phyloP scores from a whole-genome alignment of 2,329 filamentous ascomycete genomes.

The Exophiala mesophila region DNA sequence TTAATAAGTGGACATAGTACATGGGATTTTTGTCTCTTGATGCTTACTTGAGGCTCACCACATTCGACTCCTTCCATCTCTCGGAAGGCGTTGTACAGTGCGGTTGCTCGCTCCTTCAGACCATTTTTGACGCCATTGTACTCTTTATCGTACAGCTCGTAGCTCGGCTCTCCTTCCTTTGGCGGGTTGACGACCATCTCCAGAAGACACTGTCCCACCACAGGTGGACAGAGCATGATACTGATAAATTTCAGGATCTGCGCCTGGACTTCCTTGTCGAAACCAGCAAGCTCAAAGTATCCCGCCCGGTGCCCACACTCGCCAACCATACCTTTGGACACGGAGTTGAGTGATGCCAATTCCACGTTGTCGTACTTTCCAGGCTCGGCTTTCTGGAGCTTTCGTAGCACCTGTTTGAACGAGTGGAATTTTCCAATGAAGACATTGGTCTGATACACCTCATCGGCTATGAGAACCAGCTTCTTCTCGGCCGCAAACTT shows the following conservation, averaged over 20 bases:
- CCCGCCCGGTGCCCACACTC: slow-evolving; percentile 97
- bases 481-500: slow-evolving; percentile 79
- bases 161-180: slow-evolving; percentile 72
- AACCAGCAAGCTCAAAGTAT: slow-evolving; percentile 93
- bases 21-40: too few species aligned
- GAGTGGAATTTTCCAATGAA: slow-evolving; percentile 88
- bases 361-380: slow-evolving; percentile 80
- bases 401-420: slow-evolving; percentile 83
- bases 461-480: slow-evolving; percentile 87
- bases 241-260: slow-evolving; percentile 99
- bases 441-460: slow-evolving; percentile 99
- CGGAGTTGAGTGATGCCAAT: slow-evolving; percentile 84
- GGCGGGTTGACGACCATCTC: slow-evolving; percentile 98
- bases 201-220: slow-evolving; percentile 91
- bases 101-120: slow-evolving; percentile 71
- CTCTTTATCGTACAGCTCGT: slow-evolving; percentile 76
- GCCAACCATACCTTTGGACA: slow-evolving; percentile 98
- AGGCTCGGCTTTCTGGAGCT: slow-evolving; percentile 68
- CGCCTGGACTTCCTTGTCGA: slow-evolving; percentile 76
- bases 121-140: slow-evolving; percentile 77
- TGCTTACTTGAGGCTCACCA: slow-evolving; percentile 64
- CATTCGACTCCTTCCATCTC: slow-evolving; percentile 96
- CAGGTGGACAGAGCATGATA: slow-evolving; percentile 93
- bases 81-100: slow-evolving; percentile 83
- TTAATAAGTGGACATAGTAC: neutral